Evolutionary conservation across 2,329 filamentous ascomycete genomes (phyloP).

Genomic region (Pezizomycotina sp.): DNA sequence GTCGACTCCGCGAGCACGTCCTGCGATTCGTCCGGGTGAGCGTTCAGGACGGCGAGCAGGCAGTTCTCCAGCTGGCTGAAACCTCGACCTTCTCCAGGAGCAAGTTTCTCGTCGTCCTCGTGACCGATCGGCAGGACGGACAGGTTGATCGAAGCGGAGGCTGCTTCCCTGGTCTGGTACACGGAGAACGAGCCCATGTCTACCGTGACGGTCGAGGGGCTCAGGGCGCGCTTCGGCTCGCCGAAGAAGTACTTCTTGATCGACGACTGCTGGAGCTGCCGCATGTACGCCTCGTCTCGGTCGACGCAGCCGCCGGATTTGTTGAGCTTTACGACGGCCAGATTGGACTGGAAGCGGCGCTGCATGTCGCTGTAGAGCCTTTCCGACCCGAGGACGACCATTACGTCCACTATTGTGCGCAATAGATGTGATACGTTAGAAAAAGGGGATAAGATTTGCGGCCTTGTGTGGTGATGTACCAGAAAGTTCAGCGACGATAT

Average conservation of each 20-base stretch:
- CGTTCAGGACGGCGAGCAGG: slow-evolving; percentile 71
- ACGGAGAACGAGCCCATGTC: slow-evolving; percentile 65
- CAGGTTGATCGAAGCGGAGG: slow-evolving; percentile 8
- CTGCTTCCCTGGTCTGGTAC: slow-evolving; percentile 40
- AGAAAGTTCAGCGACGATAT: slow-evolving; percentile 55
- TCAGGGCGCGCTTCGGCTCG: slow-evolving; percentile 55
- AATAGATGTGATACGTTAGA: too few relatives aligned
- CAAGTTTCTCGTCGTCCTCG: slow-evolving; percentile 32
- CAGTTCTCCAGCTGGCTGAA: slow-evolving; percentile 56
- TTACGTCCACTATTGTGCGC: too few relatives aligned
- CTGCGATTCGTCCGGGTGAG: slow-evolving; percentile 48
- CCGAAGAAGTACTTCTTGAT: slow-evolving; percentile 95
- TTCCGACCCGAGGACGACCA: slow-evolving; percentile 69
- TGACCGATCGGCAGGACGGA: slow-evolving; percentile 31
- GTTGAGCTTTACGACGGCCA: slow-evolving; percentile 61
- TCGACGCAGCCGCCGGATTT: slow-evolving; percentile 75
- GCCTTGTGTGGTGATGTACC: too few relatives aligned
- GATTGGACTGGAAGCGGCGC: slow-evolving; percentile 41
- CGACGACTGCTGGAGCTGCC: slow-evolving; percentile 53
- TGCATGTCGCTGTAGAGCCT: slow-evolving; percentile 58
- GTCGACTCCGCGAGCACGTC: slow-evolving; percentile 62
- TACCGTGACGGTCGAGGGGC: slow-evolving; percentile 72
- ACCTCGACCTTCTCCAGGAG: slow-evolving; percentile 49
- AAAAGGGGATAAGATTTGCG: slow-evolving; percentile 5
- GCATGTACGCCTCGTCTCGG: slow-evolving; percentile 57